Evolutionary conservation across 2,329 filamentous ascomycete genomes (phyloP).

Genomic region (Alternaria tenuissima): DNA sequence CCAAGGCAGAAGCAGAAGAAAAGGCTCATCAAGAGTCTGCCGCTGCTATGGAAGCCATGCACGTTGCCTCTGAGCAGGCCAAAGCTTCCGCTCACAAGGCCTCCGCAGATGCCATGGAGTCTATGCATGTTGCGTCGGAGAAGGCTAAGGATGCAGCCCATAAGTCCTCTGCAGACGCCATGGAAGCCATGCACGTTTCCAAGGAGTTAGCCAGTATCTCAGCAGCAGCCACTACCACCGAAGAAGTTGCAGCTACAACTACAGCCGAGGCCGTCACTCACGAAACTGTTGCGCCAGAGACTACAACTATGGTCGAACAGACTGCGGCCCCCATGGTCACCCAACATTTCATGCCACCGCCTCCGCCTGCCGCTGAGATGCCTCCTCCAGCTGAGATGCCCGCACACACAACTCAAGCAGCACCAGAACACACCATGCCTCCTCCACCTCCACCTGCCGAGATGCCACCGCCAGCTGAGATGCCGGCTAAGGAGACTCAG

Average conservation of each 20-base stretch:
- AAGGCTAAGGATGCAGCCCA: conserved; percentile 18
- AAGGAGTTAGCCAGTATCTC: conserved; percentile 18
- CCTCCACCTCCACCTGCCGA: conserved; percentile 1
- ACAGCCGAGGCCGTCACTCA: conserved; percentile 14
- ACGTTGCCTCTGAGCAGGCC: conserved; percentile 18
- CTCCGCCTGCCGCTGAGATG: neutral
- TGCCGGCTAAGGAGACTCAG: conserved; percentile 5
- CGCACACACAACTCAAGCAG: neutral
- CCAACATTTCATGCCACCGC: neutral
- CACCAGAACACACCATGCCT: neutral
- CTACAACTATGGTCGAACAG: conserved; percentile 1
- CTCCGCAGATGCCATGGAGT: conserved; percentile 22
- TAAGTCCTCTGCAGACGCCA: conserved; percentile 20
- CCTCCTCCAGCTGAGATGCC: conserved; percentile 4
- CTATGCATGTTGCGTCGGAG: conserved; percentile 20
- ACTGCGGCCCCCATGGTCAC: conserved; percentile 6
- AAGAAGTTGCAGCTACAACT: conserved; percentile 5
- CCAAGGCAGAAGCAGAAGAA: conserved; percentile 14
- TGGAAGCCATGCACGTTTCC: conserved; percentile 23
- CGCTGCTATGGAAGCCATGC: conserved; percentile 22
- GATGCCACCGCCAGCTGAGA: conserved; percentile 1
- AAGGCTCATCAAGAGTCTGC: conserved; percentile 19
- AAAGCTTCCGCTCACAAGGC: conserved; percentile 20
- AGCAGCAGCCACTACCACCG: conserved; percentile 7
- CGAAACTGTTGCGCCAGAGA: conserved; percentile 9